Percentiles rank a stretch among this genome's conserved stretches.
These are phyloP conservation scores for Conticribra guillardii DNA, from an alignment of 108 stramenopile species.

Conservation along the genomic window DNA sequence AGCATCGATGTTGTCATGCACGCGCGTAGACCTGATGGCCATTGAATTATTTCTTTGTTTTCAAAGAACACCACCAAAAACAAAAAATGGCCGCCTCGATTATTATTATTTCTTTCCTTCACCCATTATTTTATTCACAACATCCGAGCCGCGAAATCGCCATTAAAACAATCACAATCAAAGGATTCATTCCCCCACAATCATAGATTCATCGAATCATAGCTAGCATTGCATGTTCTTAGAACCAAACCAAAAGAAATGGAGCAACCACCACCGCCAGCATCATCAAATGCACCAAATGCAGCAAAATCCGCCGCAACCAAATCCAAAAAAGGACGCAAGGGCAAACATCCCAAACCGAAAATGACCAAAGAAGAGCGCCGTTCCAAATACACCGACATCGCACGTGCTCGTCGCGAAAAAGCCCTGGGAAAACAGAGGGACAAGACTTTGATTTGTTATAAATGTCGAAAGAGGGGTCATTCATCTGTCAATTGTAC, in stretches of 20 bases:
- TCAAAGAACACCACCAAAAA: too few relatives aligned
- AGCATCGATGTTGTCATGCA: too few relatives aligned
- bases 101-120: too few relatives aligned
- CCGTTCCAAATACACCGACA: constrained; percentile 74
- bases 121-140: too few relatives aligned
- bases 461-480: constrained; percentile 70
- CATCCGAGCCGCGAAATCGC: too few relatives aligned
- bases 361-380: constrained; percentile 88
- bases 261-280: background rate
- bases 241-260: background rate
- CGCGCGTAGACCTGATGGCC: too few relatives aligned
- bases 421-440: constrained; percentile 31
- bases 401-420: constrained; percentile 69
- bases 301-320: background rate
- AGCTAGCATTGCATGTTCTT: too few relatives aligned
- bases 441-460: constrained; percentile 60
- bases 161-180: too few relatives aligned
- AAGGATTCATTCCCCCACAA: too few relatives aligned
- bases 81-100: too few relatives aligned
- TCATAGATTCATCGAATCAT: too few relatives aligned
- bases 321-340: constrained; percentile 12
- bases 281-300: background rate
- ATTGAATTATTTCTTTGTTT: too few relatives aligned
- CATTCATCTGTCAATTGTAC: constrained; percentile 73
- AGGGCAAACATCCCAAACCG: constrained; percentile 40